Conservation (phyloP, 1,284 basidiomycete species). For the Mrakiaceae sp. region DNA sequence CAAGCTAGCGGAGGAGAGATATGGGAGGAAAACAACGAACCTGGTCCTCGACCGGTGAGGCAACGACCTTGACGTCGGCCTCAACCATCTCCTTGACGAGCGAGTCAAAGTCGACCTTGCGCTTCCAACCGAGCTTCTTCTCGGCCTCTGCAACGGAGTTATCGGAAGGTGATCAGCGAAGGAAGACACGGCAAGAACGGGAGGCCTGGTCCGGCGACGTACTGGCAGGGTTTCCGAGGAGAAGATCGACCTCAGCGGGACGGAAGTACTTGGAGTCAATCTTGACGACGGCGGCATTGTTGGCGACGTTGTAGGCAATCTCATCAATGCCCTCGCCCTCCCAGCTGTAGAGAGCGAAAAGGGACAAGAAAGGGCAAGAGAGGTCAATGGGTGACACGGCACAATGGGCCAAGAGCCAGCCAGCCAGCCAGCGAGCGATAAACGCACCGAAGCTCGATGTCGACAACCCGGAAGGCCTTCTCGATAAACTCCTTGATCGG, state of each 20-base stretch:
- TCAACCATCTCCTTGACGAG: slow-evolving; percentile 82
- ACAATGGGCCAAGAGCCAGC: background rate
- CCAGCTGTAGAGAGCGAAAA: slow-evolving; percentile 45
- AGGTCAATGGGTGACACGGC: too few relatives aligned
- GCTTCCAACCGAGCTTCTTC: slow-evolving; percentile 69
- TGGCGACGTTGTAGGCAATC: slow-evolving; percentile 55
- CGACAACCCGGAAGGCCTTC: slow-evolving; percentile 61
- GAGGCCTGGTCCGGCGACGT: too few relatives aligned
- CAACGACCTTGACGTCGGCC: slow-evolving; percentile 44
- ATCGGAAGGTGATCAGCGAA: background rate
- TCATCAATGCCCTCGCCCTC: slow-evolving; percentile 59
- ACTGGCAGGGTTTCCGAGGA: slow-evolving; percentile 22
- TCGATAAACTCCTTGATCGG: slow-evolving; percentile 79
- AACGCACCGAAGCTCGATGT: slow-evolving; percentile 50
- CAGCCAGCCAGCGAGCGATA: background rate
- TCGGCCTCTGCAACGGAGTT: slow-evolving; percentile 50
- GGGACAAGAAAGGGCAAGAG: background rate
- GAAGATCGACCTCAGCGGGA: slow-evolving; percentile 71
- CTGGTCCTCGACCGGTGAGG: slow-evolving; percentile 14
- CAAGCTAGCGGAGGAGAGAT: background rate
- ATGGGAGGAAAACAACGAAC: background rate
- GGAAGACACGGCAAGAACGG: background rate
- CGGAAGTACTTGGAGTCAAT: slow-evolving; percentile 47
- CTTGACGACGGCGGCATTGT: slow-evolving; percentile 58
- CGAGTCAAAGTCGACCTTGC: slow-evolving; percentile 61